Base-by-base conservation (phyloP, 345 rosid species). In the Limnanthes douglasii region DNA sequence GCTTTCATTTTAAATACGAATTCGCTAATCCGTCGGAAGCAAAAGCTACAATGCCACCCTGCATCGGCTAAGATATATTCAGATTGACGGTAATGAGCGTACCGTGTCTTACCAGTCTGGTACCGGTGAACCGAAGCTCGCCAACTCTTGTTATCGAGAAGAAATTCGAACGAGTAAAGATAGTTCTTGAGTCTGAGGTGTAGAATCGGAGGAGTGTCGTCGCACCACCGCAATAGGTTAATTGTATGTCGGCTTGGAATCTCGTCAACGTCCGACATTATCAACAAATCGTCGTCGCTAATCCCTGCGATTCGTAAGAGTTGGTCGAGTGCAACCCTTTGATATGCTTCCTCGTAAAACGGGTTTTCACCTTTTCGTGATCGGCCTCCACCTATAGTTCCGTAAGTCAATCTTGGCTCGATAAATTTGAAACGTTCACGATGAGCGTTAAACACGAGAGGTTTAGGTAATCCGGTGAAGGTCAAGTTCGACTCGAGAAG, bases 241-340 rank as follows among this genome's bases (percentile, higher is more conserved):
- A 83, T 72, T 2, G 95, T 83, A 43, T 83, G 93, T 16, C 78
- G 55, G 49, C 95, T 78, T 3, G 95, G 95, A 18, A 83, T 83
- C 75, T 83, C 95, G 50, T 83, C 95, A 4, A 78, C 86, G 36
- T 83, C 95, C 4, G 95, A 78, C 95, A 83, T 83, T 29, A 83
- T 56, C 68, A 83, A 39, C 66, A 83, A 54, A 46, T 83, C 95
- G 48, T 78, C 95, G 24, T 83, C 92, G 21, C 78, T 60, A 34
- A 83, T 75, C 31, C 94, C 94, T 0, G 94, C 94, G 9, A 71
- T 62, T 41, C 56, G 68, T 29, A 82, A 54, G 9, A 82, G 78
- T 54, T 66, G 86, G 53, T 83, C 95, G 25, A 83, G 24, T 21
- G 86, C 90, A 6, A 83, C 79, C 6, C 95, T 57, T 27, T 83